Percentiles rank a stretch among this genome's conserved stretches.
phyloP scores from a whole-genome alignment of 495 filamentous ascomycete species.

The Xylaria venustula region DNA sequence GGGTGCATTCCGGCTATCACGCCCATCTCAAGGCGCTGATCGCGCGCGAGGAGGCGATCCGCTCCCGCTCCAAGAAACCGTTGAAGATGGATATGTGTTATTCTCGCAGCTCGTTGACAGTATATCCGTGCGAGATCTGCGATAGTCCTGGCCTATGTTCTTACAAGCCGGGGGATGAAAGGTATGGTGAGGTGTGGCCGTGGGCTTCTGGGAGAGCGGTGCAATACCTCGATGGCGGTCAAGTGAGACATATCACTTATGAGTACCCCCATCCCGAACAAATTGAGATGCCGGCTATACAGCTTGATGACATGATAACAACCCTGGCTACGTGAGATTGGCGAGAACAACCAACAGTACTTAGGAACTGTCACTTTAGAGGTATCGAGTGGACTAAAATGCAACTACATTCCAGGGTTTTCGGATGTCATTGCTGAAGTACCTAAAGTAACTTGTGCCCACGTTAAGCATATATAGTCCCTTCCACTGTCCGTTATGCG shows the following conservation, averaged over 20 bases:
- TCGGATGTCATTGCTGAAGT: no score
- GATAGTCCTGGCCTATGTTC: not conserved
- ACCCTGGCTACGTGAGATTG: no score
- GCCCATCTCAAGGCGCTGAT: not conserved
- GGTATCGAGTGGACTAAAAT: no score
- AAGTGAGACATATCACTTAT: conserved; percentile 6
- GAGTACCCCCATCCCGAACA: conserved; percentile 5
- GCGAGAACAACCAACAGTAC: no score
- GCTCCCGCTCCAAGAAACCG: not conserved
- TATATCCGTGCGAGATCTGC: not conserved
- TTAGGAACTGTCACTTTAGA: no score
- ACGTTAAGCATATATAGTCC: no score
- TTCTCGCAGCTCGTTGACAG: not conserved
- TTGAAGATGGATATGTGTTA: conserved; percentile 7
- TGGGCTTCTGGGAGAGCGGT: not conserved
- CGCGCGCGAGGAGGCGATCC: not conserved
- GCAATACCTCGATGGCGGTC: not conserved
- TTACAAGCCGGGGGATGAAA: not conserved
- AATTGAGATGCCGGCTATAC: not conserved
- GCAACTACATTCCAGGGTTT: no score
- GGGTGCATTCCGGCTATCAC: not conserved
- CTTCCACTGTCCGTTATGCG: no score
- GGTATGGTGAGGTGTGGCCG: not conserved
- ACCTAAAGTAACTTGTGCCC: no score
- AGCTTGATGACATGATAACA: no score